Evolutionary conservation across 2,329 filamentous ascomycete genomes (phyloP).

Genomic region (Xenoacremonium recifei): DNA sequence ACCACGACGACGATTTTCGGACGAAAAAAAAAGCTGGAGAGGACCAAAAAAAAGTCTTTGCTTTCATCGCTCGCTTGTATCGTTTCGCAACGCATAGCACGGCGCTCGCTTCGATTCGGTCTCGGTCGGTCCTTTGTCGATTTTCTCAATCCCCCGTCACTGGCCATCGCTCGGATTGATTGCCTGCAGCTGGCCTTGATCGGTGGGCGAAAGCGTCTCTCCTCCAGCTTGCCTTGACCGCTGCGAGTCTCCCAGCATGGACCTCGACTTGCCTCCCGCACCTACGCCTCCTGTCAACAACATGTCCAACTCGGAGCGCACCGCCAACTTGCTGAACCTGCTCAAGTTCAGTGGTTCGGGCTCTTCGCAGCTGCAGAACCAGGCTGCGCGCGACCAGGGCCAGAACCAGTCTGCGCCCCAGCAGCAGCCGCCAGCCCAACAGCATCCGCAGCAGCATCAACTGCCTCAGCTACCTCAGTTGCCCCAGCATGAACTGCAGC

Average conservation of each 20-base stretch:
- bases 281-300: constrained; percentile 46
- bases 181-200: background rate
- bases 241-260: constrained; percentile 29
- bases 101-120: too few species aligned
- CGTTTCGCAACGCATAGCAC: too few species aligned
- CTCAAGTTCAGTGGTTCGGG: constrained; percentile 55
- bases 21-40: too few species aligned
- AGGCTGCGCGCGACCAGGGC: constrained; percentile 26
- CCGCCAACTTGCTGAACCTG: constrained; percentile 56
- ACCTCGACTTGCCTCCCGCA: constrained; percentile 49
- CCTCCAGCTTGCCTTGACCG: too few species aligned
- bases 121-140: too few species aligned
- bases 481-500: constrained; percentile 10
- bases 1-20: too few species aligned
- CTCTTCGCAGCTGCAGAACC: constrained; percentile 34
- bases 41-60: too few species aligned
- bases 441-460: constrained; percentile 12
- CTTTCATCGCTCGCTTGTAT: too few species aligned
- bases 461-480: constrained; percentile 8
- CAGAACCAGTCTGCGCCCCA: constrained; percentile 21
- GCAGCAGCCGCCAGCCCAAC: constrained; percentile 16
- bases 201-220: background rate
- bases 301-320: constrained; percentile 45
- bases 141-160: too few species aligned
- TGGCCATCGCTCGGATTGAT: background rate